A percentile compares a stretch with the other conserved stretches of the same genome.
phyloP scores from a whole-genome alignment of 139 green algal genomes.

The Picochlorum sp. region DNA sequence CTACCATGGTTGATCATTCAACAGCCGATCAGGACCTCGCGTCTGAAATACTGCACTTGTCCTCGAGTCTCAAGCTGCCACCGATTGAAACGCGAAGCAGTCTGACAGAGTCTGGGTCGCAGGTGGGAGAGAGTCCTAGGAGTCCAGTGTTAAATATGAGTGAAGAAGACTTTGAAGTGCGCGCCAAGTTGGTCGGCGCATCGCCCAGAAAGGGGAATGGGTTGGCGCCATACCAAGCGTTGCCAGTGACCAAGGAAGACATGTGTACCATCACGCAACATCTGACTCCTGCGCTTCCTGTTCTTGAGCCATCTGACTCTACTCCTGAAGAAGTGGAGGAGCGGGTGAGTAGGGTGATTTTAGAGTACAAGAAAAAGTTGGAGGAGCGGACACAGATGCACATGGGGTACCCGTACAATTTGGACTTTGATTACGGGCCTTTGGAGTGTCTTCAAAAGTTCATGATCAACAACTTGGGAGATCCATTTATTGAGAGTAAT shows the following conservation, averaged over 20 bases:
- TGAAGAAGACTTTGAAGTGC: background rate
- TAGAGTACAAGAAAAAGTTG: conserved; percentile 75
- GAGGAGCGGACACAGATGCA: conserved; percentile 68
- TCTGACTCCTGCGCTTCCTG: conserved; percentile 44
- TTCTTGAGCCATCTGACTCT: conserved; percentile 46
- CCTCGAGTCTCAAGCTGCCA: no score
- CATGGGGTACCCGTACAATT: conserved; percentile 97
- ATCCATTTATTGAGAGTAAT: conserved; percentile 96
- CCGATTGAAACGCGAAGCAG: no score
- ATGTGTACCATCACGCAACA: conserved; percentile 51
- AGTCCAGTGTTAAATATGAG: no score
- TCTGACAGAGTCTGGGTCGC: no score
- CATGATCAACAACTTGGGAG: conserved; percentile 97
- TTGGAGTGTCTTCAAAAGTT: conserved; percentile 79
- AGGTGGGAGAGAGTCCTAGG: no score
- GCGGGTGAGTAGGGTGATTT: conserved; percentile 52
- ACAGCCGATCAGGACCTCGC: no score
- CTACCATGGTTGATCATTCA: no score
- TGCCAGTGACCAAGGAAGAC: conserved; percentile 48
- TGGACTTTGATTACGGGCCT: conserved; percentile 94
- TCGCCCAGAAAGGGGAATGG: conserved; percentile 5
- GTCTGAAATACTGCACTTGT: no score
- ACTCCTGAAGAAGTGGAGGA: conserved; percentile 50
- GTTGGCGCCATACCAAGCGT: conserved; percentile 70
- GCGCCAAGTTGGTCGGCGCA: background rate